These are phyloP conservation scores for Acer campestre DNA, from an alignment of 345 rosid species.

Conservation along the genomic window DNA sequence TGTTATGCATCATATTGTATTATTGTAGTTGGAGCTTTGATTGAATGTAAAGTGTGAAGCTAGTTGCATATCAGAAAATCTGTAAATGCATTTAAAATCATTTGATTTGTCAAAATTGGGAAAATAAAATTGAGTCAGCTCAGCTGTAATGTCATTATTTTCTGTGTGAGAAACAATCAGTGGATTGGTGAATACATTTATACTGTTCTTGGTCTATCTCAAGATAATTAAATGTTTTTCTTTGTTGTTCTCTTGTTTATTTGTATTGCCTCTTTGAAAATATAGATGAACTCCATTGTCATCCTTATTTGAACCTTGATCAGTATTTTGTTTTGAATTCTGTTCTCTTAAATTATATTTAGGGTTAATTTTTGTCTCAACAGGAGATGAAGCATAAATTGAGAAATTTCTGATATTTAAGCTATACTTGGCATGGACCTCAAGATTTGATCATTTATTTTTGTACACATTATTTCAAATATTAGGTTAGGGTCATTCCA, in stretches of 20 bases:
- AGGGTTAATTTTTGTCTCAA: neutral
- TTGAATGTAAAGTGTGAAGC: neutral
- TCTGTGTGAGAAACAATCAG: neutral
- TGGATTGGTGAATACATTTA: neutral
- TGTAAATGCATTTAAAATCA: neutral
- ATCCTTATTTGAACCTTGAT: neutral
- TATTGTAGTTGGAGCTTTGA: conserved; percentile 1
- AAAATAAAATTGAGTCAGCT: neutral
- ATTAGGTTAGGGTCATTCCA: neutral
- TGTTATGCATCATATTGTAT: neutral
- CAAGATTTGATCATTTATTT: neutral
- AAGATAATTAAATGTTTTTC: neutral
- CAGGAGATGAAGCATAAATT: neutral
- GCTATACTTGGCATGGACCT: neutral
- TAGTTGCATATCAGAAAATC: neutral
- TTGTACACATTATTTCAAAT: neutral
- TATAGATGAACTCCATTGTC: neutral
- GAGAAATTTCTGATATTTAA: neutral
- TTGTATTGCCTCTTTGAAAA: conserved; percentile 4
- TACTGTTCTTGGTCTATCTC: neutral
- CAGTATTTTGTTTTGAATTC: neutral
- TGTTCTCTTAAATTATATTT: neutral
- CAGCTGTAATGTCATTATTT: neutral
- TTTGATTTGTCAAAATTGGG: neutral
- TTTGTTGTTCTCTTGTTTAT: neutral